A percentile compares a stretch with the other conserved stretches of the same genome.
Conservation (phyloP, 202 grass and related monocot species). For the Elaeis oleifera region DNA sequence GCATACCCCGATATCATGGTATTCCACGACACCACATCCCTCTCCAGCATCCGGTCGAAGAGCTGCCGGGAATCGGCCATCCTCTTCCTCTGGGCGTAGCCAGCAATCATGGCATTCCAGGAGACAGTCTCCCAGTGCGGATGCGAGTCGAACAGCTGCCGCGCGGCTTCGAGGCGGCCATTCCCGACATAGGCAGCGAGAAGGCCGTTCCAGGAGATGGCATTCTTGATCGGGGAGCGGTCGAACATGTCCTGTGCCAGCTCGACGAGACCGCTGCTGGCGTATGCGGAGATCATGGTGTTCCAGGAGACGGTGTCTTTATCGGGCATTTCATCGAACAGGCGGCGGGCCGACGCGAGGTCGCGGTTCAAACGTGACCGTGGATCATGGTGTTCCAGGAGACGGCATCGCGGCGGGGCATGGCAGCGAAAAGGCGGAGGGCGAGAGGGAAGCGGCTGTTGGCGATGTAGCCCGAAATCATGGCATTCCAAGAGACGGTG, state of each 20-base stretch:
- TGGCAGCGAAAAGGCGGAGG: slow-evolving; percentile 27
- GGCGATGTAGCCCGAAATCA: slow-evolving; percentile 38
- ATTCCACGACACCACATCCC: slow-evolving; percentile 62
- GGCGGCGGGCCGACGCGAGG: slow-evolving; percentile 40
- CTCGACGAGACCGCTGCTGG: slow-evolving; percentile 47
- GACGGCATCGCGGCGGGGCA: slow-evolving; percentile 54
- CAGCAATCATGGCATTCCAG: slow-evolving; percentile 79
- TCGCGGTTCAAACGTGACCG: slow-evolving; percentile 35
- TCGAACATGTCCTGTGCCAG: slow-evolving; percentile 63
- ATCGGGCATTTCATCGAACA: slow-evolving; percentile 61
- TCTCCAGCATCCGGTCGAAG: slow-evolving; percentile 57
- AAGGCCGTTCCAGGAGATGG: slow-evolving; percentile 79
- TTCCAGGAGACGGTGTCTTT: slow-evolving; percentile 69
- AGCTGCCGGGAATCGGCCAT: slow-evolving; percentile 46
- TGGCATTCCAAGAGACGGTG: slow-evolving; percentile 29
- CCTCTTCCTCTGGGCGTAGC: slow-evolving; percentile 49
- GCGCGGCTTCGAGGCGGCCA: slow-evolving; percentile 43
- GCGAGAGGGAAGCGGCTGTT: slow-evolving; percentile 29
- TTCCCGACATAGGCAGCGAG: slow-evolving; percentile 64
- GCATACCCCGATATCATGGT: slow-evolving; percentile 61
- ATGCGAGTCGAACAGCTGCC: slow-evolving; percentile 51
- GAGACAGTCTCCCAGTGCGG: slow-evolving; percentile 61
- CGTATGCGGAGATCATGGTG: slow-evolving; percentile 66
- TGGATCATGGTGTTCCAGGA: slow-evolving; percentile 44
- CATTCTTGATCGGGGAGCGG: slow-evolving; percentile 47